phyloP scores from a whole-genome alignment of 2,329 filamentous ascomycete genomes.

The Ceratocystis lukuohia region DNA sequence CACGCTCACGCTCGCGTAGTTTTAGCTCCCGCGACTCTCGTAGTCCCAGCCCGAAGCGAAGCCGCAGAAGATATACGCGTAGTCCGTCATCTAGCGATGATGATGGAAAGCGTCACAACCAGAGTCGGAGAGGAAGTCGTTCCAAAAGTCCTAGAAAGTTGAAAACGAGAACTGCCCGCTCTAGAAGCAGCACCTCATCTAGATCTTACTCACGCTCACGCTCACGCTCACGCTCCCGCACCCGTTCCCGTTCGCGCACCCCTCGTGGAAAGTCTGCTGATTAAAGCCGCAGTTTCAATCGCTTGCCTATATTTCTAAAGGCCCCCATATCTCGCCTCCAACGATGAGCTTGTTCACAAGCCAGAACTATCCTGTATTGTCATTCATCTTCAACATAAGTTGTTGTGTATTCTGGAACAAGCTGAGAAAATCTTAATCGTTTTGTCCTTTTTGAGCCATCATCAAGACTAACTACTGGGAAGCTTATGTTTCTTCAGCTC shows the following conservation, averaged over 20 bases:
- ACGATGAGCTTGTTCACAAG: background rate
- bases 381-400: background rate
- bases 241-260: constrained; percentile 16
- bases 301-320: background rate
- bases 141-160: constrained; percentile 15
- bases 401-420: constrained; percentile 3
- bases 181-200: constrained; percentile 19
- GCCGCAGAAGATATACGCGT: constrained; percentile 13
- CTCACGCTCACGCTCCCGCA: constrained; percentile 15
- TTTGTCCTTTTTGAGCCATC: background rate
- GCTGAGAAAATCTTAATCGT: constrained; percentile 9
- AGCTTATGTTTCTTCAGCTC: background rate
- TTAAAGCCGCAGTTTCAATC: constrained; percentile 27
- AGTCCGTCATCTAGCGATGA: constrained; percentile 12
- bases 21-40: constrained; percentile 8
- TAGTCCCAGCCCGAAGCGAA: constrained; percentile 12
- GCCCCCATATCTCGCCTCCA: background rate
- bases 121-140: constrained; percentile 16
- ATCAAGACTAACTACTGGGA: constrained; percentile 11
- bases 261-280: constrained; percentile 43
- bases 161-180: background rate
- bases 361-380: background rate
- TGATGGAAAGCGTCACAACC: constrained; percentile 22
- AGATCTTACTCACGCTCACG: constrained; percentile 13
- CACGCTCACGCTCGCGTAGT: constrained; percentile 21